A percentile compares a stretch with the other conserved stretches of the same genome.
These are phyloP conservation scores for Yarrowia divulgata DNA, from an alignment of 805 yeast species.

Conservation along the genomic window DNA sequence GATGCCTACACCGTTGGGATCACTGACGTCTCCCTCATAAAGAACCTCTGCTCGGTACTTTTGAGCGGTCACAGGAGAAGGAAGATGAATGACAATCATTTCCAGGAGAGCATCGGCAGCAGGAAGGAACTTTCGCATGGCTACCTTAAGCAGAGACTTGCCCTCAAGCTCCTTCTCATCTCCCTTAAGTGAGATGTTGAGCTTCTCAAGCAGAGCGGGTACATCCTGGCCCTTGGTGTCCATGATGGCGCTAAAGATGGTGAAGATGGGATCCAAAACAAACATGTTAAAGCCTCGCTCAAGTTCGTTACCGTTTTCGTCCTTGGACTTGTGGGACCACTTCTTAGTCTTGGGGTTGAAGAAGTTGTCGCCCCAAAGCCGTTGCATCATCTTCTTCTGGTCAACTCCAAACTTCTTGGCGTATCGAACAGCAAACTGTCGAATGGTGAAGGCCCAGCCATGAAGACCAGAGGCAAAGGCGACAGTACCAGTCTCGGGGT, in stretches of 20 bases:
- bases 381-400: constrained; percentile 96
- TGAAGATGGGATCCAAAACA: constrained; percentile 98
- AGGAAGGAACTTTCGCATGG: constrained; percentile 99
- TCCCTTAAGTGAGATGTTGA: constrained; percentile 90
- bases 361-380: constrained; percentile 99
- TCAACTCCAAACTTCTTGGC: constrained; percentile 99
- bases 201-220: constrained; percentile 87
- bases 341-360: constrained; percentile 99
- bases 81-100: constrained; percentile 97
- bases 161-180: constrained; percentile 99
- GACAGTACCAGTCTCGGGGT: constrained; percentile 98
- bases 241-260: constrained; percentile 95
- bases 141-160: constrained; percentile 96
- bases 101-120: constrained; percentile 99
- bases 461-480: constrained; percentile 99
- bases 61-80: constrained; percentile 99
- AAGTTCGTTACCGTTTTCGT: constrained; percentile 91
- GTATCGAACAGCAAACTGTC: constrained; percentile 98
- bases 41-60: constrained; percentile 98
- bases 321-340: constrained; percentile 95
- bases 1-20: constrained; percentile 87
- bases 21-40: constrained; percentile 94
- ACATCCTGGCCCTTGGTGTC: constrained; percentile 98
- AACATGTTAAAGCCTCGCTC: constrained; percentile 99
- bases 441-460: constrained; percentile 99